These are phyloP conservation scores for Lactifluus hygrophoroides DNA, from an alignment of 768 basidiomycete genomes.

Conservation along the genomic window DNA sequence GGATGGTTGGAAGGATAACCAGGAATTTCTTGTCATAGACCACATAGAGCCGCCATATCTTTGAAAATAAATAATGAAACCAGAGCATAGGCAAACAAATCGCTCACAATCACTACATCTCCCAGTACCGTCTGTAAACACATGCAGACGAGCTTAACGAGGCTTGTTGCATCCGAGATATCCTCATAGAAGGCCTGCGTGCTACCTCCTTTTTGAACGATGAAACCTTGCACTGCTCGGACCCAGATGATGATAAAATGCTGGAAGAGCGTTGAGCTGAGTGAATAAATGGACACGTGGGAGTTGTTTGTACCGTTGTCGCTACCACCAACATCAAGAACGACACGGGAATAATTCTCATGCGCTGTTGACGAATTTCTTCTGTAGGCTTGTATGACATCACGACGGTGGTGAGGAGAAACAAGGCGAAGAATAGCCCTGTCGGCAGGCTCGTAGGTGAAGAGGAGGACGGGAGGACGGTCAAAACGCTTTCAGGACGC, in stretches of 20 bases:
- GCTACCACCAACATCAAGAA: not conserved
- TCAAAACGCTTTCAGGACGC: too few relatives aligned
- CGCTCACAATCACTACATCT: not conserved
- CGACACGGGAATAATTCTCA: too few relatives aligned
- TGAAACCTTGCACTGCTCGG: not conserved
- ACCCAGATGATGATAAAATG: not conserved
- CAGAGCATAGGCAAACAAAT: not conserved
- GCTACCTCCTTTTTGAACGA: not conserved
- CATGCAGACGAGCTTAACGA: not conserved
- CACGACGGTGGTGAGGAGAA: too few relatives aligned
- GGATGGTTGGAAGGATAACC: not conserved
- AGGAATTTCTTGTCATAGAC: not conserved
- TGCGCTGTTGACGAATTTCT: too few relatives aligned
- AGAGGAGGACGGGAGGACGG: too few relatives aligned
- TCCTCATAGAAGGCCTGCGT: not conserved
- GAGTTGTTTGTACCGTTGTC: not conserved
- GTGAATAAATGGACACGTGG: not conserved
- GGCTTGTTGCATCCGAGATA: not conserved
- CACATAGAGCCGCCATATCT: slow-evolving; percentile 8
- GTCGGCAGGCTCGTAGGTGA: too few relatives aligned
- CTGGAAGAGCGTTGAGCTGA: not conserved
- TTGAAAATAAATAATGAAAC: not conserved
- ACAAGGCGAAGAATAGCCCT: too few relatives aligned
- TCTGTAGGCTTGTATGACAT: too few relatives aligned
- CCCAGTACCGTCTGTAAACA: not conserved